Base-by-base conservation (phyloP, 2,329 filamentous ascomycete species). In the Fusarium clavum region DNA sequence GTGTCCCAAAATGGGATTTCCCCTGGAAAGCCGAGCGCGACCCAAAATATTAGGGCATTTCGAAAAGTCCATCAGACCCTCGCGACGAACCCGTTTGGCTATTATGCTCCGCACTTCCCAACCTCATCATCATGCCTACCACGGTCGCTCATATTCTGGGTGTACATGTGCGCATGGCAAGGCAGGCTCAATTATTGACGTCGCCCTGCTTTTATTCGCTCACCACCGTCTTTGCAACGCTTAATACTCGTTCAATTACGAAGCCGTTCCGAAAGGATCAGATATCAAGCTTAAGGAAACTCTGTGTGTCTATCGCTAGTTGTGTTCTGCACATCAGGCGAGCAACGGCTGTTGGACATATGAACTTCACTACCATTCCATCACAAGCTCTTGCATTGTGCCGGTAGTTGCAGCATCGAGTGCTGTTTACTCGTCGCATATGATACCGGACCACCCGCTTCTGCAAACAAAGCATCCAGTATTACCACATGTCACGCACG, bases 1-100 rank as follows among this genome's bases (percentile, higher is more conserved):
- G 77, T 79, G 76, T 79, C 75, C 77, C 52, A 69, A 78, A 77
- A 74, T 76, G 77, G 76, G 56, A 70, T 61, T 66, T 64, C 57
- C 65, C 65, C 62, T 67, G 57, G 45, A 52, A 51, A 65, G 27
- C 29, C 49, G 24, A 53, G 24, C 32, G 43, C 47, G 32, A 34
- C 60, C 61, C 52, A 54, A 58, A 48, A 34, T 57, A 51, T 63
- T 61, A 68, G 57, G 54, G 54, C 52, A 64, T 59, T 71, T 61
- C 43, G 18, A 57, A 61, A 73, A 61, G 43, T 40, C 67, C 67
- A 71, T 69, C 49, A 49, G 51, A 60, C 53, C 51, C 59, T 53
- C 32, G 14, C 13, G 32, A 41, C 10, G n/a, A 51, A 34, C n/a
- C 47, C 14, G 24, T 41, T n/a, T n/a, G 32, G 40, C 32, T 52